Evolutionary conservation across 2,329 filamentous ascomycete species (phyloP), one percentile per base, ranked within the genome.

Genomic region (Aspergillus fijiensis): DNA sequence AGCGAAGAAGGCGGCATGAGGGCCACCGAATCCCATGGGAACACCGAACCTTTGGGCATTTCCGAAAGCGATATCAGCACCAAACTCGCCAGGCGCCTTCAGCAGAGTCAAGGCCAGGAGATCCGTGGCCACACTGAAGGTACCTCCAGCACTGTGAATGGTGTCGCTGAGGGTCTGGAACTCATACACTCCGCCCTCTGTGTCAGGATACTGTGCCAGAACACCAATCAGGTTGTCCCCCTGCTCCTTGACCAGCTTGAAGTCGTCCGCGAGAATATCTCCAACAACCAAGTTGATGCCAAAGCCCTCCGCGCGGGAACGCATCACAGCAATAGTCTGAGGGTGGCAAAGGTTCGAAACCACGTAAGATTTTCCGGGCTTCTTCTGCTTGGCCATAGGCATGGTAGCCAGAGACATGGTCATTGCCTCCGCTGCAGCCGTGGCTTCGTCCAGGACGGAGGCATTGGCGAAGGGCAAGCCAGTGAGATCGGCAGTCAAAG

Each of bases 1-100:
- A 21, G 94, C 91, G 74, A 98, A 97, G 84, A 98, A 98, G 19
- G 93, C 94, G 27, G 94, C 94, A 72, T 97, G 94, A n/a, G 94
- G 94, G 21, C 94, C 94, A 70, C 94, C 94, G 69, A 89, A 96
- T 53, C 94, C 94, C 72, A 97, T 87, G 2, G 94, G 93, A 12
- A 98, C 91, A 75, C 94, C 94, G 63, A 97, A 90, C 60, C 94
- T 84, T 80, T 98, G 94, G 16, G 94, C 88, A 71, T 89, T 96
- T 66, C 94, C 94, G 73, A 98, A 96, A 5, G 93, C 94, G 69
- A 98, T 91, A 73, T 98, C 94, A 23, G 94, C 94, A 48, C 94
- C 94, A 79, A 94, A 97, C 73, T 97, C 94, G 52, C 93, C 93
- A 0, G 94, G 94, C 1, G 94, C 91, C 54, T 90, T 95, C 54